Evolutionary conservation across 768 basidiomycete species (phyloP), one percentile per base, ranked within the genome.

Genomic region (Trichaptum fuscoviolaceum): DNA sequence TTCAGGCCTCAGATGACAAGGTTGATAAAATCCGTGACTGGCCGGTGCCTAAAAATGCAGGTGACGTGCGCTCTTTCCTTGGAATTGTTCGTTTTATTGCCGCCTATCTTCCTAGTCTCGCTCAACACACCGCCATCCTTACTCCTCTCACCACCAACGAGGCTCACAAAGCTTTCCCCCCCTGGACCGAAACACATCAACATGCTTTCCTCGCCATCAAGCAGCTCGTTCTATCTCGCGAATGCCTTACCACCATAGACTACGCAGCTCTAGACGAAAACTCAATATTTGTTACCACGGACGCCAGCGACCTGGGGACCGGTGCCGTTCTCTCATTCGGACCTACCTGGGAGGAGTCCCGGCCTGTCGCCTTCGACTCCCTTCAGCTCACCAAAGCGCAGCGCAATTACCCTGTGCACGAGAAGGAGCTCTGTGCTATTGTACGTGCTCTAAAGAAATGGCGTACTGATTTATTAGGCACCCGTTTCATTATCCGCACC

Each of bases 141-240:
- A n/a, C n/a, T n/a, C n/a, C n/a, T n/a, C n/a, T n/a, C n/a, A n/a
- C n/a, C n/a, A n/a, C n/a, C 1, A 67, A 71, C 18, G 69, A 72
- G 1, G 67, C 34, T 9, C 65, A 73, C 1, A 67, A 68, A 3
- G 25, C 27, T 0, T 75, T 73, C 23, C 74, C 73, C 1, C 25
- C 6, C 0, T 78, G 76, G 78, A 69, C 72, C 2, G 60, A 72
- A 8, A 8, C 18, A 0, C 73, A 79, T 63, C 74, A 77, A 35
- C 64, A 70, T 0, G 78, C 80, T 0, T 83, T 83, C 64, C 73
- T 80, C 7, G 70, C 73, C 0, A 73, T 81, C 7, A 79, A 82
- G 65, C 27, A 30, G 0, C 34, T 76, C 0, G 76, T 79, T 0
- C 26, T 70, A 7, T 67, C 71, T 18, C 42, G 65, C 1, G 69